Evolutionary conservation across 345 rosid species (phyloP), one percentile per base, ranked within the genome.

Genomic region (Bruguiera parviflora): DNA sequence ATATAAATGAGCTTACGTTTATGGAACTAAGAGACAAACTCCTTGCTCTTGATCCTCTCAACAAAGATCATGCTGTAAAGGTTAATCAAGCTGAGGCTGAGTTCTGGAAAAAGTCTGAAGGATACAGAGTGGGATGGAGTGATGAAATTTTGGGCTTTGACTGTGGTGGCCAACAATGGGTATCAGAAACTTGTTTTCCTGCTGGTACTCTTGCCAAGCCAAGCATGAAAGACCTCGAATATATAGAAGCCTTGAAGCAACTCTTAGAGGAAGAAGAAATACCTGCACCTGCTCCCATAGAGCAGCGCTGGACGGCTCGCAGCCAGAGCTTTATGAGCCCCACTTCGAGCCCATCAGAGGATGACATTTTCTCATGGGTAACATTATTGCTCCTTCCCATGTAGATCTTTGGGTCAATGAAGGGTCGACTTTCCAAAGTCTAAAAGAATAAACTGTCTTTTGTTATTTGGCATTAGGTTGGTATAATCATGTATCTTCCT

Each of bases 111-210:
- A 96, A 84, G 78, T 92, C 96, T 46, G 98, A 96, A 76, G 98
- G 99, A 75, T 90, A 86, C 73, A 89, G 98, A 81, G 86, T 90
- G 56, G 97, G 96, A 60, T 96, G 98, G 98, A 89, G 94, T 66
- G 98, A 92, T 84, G 98, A 92, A 70, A 96, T 96, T 63, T 74
- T 96, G 81, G 99, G 98, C 51, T 96, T 96, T 75, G 98, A 96
- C 79, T 96, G 98, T 73, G 98, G 99, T 72, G 99, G 97, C 72
- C 99, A 96, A 74, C 99, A 96, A 29, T 92, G 98, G 99, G 98
- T 96, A 60, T 96, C 97, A 22, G 98, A 96, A 79, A 89, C 84
- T 71, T 96, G 98, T 88, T 90, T 85, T 78, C 97, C 97, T 73
- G 96, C 92, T 55, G 98, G 97, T 74, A 86, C 94, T 51, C 84